These are phyloP conservation scores for Pelargonium myrrhifolium DNA, from an alignment of 441 rosid genomes.

Conservation along the genomic window DNA sequence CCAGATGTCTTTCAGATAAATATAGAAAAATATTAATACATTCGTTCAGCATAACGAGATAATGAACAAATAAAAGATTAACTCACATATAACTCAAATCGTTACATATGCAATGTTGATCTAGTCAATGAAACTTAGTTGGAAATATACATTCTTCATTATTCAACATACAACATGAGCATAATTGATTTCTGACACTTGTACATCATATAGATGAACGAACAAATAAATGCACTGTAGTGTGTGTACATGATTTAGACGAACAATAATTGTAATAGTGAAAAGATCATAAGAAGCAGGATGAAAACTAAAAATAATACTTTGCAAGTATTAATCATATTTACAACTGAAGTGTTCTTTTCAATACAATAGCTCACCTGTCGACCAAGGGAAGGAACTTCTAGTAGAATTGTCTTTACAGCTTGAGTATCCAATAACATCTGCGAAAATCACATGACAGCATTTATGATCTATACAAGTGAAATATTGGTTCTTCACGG, in stretches of 20 bases:
- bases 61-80: background rate
- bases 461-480: background rate
- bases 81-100: too few species aligned
- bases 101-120: too few species aligned
- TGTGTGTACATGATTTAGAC: background rate
- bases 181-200: background rate
- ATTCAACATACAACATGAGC: too few species aligned
- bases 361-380: constrained; percentile 45
- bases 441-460: constrained; percentile 38
- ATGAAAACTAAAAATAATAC: background rate
- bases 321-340: background rate
- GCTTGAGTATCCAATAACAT: constrained; percentile 98
- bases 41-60: background rate
- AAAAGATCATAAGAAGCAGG: background rate
- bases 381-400: constrained; percentile 83
- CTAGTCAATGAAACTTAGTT: too few species aligned
- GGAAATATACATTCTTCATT: too few species aligned
- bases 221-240: too few species aligned
- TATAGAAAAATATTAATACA: background rate
- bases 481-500: background rate
- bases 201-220: background rate
- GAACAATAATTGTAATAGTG: background rate
- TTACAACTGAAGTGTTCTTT: background rate
- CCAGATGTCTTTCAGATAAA: constrained; percentile 41
- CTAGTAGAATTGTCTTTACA: constrained; percentile 88